A percentile compares a stretch with the other conserved stretches of the same genome.
Evolutionary conservation across 2,329 filamentous ascomycete genomes (phyloP).

Genomic region (Akanthomyces lecanii): DNA sequence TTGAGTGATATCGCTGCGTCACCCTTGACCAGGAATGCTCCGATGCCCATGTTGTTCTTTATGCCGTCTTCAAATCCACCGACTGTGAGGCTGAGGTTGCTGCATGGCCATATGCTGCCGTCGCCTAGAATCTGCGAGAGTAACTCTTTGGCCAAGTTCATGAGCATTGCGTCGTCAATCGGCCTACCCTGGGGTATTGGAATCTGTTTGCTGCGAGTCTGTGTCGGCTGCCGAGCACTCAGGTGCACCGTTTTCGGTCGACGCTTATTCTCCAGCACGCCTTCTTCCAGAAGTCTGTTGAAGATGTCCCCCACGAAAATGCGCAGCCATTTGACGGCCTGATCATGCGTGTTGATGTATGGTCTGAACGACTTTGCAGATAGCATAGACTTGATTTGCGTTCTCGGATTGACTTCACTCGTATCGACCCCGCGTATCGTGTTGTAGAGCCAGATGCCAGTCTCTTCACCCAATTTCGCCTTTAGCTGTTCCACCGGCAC

Average conservation of each 20-base stretch:
- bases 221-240: conserved; percentile 70
- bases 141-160: conserved; percentile 71
- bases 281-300: conserved; percentile 83
- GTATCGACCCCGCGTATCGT: conserved; percentile 80
- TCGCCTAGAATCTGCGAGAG: conserved; percentile 74
- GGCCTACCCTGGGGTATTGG: conserved; percentile 73
- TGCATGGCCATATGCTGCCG: conserved; percentile 81
- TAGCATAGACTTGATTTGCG: conserved; percentile 95
- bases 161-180: conserved; percentile 68
- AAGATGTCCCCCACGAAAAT: conserved; percentile 94
- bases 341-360: conserved; percentile 70
- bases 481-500: conserved; percentile 73
- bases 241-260: conserved; percentile 82
- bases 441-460: conserved; percentile 78
- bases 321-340: conserved; percentile 77
- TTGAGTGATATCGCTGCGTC: conserved; percentile 52
- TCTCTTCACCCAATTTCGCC: conserved; percentile 75
- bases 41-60: conserved; percentile 79
- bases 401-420: conserved; percentile 85
- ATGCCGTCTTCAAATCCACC: conserved; percentile 89
- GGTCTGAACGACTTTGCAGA: conserved; percentile 94
- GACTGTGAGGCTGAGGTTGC: conserved; percentile 84
- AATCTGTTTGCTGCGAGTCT: conserved; percentile 69
- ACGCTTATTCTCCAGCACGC: conserved; percentile 79
- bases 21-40: conserved; percentile 75